phyloP scores from a whole-genome alignment of 805 yeast species.

The Starmerella powellii region DNA sequence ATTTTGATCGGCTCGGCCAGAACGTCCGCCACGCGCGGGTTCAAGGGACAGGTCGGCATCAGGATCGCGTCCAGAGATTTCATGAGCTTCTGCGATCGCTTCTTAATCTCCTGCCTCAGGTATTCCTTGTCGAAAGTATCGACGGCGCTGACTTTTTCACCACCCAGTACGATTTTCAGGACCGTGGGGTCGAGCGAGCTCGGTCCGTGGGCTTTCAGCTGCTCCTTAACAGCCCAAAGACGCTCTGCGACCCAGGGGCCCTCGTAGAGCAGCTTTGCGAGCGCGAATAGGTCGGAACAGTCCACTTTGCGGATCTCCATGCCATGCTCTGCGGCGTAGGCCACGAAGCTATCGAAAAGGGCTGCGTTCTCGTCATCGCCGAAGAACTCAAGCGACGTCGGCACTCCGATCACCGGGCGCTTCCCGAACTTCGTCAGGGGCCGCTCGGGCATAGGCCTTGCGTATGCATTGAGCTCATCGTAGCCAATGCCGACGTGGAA shows the following conservation, averaged over 20 bases:
- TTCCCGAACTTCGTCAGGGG: constrained; percentile 50
- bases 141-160: constrained; percentile 67
- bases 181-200: constrained; percentile 78
- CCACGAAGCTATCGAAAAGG: constrained; percentile 52
- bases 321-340: constrained; percentile 38
- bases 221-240: constrained; percentile 65
- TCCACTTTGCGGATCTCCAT: constrained; percentile 53
- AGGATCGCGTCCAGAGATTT: constrained; percentile 58
- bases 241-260: constrained; percentile 99
- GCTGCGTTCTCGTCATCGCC: constrained; percentile 70
- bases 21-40: constrained; percentile 68
- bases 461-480: constrained; percentile 68
- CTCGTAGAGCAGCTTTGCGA: constrained; percentile 82
- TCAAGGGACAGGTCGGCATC: constrained; percentile 90
- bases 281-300: constrained; percentile 61
- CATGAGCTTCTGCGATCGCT: constrained; percentile 44
- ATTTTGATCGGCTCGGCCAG: constrained; percentile 65
- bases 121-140: constrained; percentile 79
- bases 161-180: constrained; percentile 58
- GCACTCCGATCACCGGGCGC: constrained; percentile 63
- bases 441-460: constrained; percentile 59
- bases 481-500: constrained; percentile 60
- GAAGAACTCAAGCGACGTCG: constrained; percentile 52
- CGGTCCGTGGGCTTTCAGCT: constrained; percentile 55
- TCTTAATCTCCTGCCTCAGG: constrained; percentile 67